Evolutionary conservation across 345 rosid species (phyloP), one percentile per base, ranked within the genome.

Genomic region (Pugionium dolabratum): DNA sequence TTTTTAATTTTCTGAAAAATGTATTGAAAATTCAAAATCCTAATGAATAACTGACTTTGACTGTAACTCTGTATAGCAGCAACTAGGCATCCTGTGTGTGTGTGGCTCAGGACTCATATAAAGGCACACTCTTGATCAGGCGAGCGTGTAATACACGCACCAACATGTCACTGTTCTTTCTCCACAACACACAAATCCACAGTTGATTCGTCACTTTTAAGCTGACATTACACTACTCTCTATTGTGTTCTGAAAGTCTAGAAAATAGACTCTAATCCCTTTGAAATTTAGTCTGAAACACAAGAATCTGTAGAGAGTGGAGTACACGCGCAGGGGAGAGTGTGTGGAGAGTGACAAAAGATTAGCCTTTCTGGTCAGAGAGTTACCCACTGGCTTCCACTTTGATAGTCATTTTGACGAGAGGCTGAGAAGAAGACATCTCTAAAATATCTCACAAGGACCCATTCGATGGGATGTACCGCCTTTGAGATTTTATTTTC

Each of bases 21-120:
- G 64, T 63, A 29, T 25, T 55, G 46, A 44, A 54, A 57, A 67
- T 71, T 71, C 69, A 66, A 55, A 71, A 66, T 45, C 26, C 10
- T 60, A 71, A 71, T 61, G 64, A 62, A 70, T 67, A 64, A 69
- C 71, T 75, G 67, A 75, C 62, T 62, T 69, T 56, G 66, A 74
- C 78, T 62, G 73, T 74, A 61, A 73, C 64, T 61, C 53, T 67
- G 54, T 41, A 27, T 62, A 75, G 78, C 70, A 75, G 78, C 70
- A 75, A 75, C 67, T 75, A 57, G 75, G 70, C 67, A 64, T 55
- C 62, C 31, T 47, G 4, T 46, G 51, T 46, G 44, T 74, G 27
- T 50, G 40, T 31, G 56, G 26, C 59, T 46, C 62, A 70, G 39
- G 41, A 39, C 55, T 72, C 49, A 40, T 39, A 25, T 40, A 49